Evolutionary conservation across 164 flowering plant genomes (phyloP).

Genomic region (Stephania yunnanensis): DNA sequence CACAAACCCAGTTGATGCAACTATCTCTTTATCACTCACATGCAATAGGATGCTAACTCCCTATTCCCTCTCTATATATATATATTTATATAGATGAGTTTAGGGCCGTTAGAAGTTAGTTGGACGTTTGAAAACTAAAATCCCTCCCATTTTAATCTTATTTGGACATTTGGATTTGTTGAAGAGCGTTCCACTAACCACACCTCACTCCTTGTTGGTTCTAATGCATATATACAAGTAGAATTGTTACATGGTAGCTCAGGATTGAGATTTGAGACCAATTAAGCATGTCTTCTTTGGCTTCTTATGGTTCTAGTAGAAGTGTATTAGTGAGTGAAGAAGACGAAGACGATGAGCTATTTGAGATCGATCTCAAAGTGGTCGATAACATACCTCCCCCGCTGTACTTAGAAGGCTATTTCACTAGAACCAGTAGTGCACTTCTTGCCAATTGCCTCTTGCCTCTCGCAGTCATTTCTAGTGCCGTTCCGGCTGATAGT

Average conservation of each 20-base stretch:
- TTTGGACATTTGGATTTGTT: constrained; percentile 37
- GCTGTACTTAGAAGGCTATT: constrained; percentile 23
- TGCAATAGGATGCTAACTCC: no score
- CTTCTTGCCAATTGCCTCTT: constrained; percentile 50
- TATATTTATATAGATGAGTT: neutral
- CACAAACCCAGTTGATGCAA: neutral
- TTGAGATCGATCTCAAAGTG: constrained; percentile 45
- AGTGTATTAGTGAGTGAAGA: neutral
- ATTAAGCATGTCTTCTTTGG: constrained; percentile 6
- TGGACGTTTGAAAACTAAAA: constrained; percentile 2
- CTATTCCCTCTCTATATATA: no score
- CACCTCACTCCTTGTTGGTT: constrained; percentile 9
- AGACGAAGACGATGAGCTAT: constrained; percentile 37
- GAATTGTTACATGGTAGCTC: neutral
- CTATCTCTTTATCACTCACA: neutral
- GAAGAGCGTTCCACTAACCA: constrained; percentile 41
- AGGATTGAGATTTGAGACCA: no score
- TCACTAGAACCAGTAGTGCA: constrained; percentile 19
- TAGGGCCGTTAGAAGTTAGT: neutral
- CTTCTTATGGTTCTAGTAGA: neutral
- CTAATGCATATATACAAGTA: neutral
- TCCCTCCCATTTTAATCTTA: neutral
- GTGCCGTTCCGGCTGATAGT: constrained; percentile 32
- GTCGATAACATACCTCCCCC: constrained; percentile 33
- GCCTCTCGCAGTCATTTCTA: constrained; percentile 39